Evolutionary conservation across 2,329 filamentous ascomycete species (phyloP), one percentile per base, ranked within the genome.

Genomic region (Aspergillaceae sp.): DNA sequence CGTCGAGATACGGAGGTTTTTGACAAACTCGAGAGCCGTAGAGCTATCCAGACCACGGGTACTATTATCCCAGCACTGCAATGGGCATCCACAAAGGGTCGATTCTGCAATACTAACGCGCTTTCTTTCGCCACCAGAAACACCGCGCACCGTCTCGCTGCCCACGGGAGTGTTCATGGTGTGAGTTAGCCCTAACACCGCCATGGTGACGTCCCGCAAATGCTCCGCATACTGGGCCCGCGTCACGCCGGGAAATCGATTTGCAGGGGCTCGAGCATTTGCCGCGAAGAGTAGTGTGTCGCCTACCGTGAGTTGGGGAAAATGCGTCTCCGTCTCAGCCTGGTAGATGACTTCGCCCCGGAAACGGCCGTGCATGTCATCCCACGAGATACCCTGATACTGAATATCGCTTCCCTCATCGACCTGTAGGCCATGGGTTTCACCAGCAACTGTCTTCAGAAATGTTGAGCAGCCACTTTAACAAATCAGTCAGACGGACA

Each of bases 311-410:
- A 91, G 68, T 68, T 83, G 78, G 8, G 86, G 84, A 59, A 90
- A 90, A 66, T 90, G 86, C 4, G 86, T 83, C 60, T 92, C 87
- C 29, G 86, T 82, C 65, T 91, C 87, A 44, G 85, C 85, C 1
- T 86, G 88, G 68, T 91, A 92, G 62, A 91, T 89, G 51, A 85
- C 84, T 66, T 92, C 87, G 52, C 87, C 87, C n/a, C 86, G 82
- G 67, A 90, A 88, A 2, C 71, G 73, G 8, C 78, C 78, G 68
- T 87, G 80, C 84, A 91, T 90, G 57, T 87, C 77, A 56, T 86
- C 69, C 46, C 84, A 76, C 8, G 78, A 72, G 57, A 69, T 64
- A 28, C 68, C 70, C 45, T 92, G 84, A 60, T 94, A 94, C 68
- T 94, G 91, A 61, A 94, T 80, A 51, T 86, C 80, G 0, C 85